phyloP scores from a whole-genome alignment of 352 stramenopile species.

The Discostella stelligera region DNA sequence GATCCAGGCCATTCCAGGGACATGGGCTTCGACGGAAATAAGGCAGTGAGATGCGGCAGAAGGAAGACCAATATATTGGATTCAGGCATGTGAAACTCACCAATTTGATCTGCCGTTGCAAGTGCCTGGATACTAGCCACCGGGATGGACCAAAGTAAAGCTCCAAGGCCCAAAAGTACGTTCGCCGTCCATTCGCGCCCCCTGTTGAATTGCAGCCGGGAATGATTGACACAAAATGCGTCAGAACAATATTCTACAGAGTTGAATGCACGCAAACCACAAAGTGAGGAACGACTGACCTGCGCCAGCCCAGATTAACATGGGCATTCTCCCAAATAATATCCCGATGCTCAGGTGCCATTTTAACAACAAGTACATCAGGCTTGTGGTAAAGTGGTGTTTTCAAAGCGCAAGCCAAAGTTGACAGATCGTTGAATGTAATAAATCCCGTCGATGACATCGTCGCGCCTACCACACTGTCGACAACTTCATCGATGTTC shows the following conservation, averaged over 20 bases:
- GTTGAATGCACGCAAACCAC: neutral
- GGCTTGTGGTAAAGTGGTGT: constrained; percentile 73
- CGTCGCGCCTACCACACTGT: constrained; percentile 51
- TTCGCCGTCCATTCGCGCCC: constrained; percentile 69
- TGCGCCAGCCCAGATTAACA: constrained; percentile 41
- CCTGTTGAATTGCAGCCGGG: constrained; percentile 18
- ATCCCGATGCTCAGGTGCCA: constrained; percentile 78
- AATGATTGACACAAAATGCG: neutral
- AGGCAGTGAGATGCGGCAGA: constrained; percentile 5
- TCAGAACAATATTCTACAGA: neutral
- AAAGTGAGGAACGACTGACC: constrained; percentile 1
- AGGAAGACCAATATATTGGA: constrained; percentile 1
- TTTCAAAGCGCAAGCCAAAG: constrained; percentile 65
- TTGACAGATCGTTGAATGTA: constrained; percentile 78
- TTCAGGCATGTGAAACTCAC: constrained; percentile 5
- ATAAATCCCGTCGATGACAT: constrained; percentile 83
- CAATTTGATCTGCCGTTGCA: constrained; percentile 39
- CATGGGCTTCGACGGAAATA: constrained; percentile 11
- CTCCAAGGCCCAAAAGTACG: constrained; percentile 65
- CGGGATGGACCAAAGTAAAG: constrained; percentile 77
- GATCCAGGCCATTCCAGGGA: constrained; percentile 66
- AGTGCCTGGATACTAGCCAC: constrained; percentile 68
- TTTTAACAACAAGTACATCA: constrained; percentile 59
- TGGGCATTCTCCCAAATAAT: constrained; percentile 80
- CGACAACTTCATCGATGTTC: constrained; percentile 56